A percentile compares a stretch with the other conserved stretches of the same genome.
Evolutionary conservation across 2,329 filamentous ascomycete species (phyloP).

Genomic region (Nigrograna mackinnonii): DNA sequence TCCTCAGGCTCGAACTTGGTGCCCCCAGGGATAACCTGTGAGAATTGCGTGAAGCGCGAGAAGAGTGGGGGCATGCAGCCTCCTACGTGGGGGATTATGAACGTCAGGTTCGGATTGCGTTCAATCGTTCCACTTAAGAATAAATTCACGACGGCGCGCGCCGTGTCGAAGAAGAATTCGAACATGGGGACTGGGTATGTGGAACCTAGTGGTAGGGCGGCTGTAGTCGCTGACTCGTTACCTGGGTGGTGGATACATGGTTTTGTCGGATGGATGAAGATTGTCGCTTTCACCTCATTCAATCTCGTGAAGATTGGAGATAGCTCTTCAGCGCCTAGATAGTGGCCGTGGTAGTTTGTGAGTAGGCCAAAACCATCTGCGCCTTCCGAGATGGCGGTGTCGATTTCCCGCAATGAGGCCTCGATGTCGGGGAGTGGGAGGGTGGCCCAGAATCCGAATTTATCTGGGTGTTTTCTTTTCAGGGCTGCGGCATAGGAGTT

Average conservation of each 20-base stretch:
- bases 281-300: conserved; percentile 48
- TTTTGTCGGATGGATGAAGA: conserved; percentile 62
- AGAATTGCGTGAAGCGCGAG: conserved; percentile 47
- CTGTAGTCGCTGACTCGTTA: conserved; percentile 10
- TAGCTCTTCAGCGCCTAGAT: conserved; percentile 53
- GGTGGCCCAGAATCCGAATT: conserved; percentile 59
- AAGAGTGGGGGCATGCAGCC: conserved; percentile 51
- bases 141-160: conserved; percentile 52
- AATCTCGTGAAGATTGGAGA: conserved; percentile 54
- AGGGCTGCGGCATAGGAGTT: conserved; percentile 47
- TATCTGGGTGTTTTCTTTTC: conserved; percentile 38
- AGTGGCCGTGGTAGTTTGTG: conserved; percentile 58
- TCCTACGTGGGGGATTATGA: conserved; percentile 55
- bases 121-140: conserved; percentile 52
- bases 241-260: conserved; percentile 40
- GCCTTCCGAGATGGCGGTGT: conserved; percentile 44
- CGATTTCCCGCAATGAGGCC: conserved; percentile 53
- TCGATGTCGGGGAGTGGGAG: conserved; percentile 57
- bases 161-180: conserved; percentile 60
- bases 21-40: conserved; percentile 41
- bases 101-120: conserved; percentile 50
- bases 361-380: conserved; percentile 57
- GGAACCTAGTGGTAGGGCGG: conserved; percentile 40
- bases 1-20: conserved; percentile 24
- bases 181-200: conserved; percentile 50